A percentile compares a stretch with the other conserved stretches of the same genome.
phyloP scores from a whole-genome alignment of 768 basidiomycete genomes.

The Cystobasidium tubakii region DNA sequence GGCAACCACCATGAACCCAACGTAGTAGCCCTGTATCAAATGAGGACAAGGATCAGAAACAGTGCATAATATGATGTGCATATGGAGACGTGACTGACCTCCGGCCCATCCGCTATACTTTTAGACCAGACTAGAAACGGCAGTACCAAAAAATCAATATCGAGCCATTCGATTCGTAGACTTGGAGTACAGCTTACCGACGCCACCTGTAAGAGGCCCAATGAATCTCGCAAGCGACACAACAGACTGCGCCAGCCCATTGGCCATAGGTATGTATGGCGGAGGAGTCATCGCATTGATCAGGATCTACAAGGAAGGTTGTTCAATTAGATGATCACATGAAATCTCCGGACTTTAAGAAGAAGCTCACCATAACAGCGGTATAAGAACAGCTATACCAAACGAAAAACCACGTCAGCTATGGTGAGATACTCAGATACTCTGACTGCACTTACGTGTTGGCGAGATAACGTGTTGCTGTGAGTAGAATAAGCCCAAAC shows the following conservation, averaged over 20 bases:
- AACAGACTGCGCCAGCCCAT: constrained; percentile 91
- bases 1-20: constrained; percentile 17
- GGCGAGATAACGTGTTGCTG: constrained; percentile 36
- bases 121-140: constrained; percentile 28
- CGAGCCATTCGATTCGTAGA: neutral
- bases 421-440: neutral
- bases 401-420: neutral
- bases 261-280: constrained; percentile 77
- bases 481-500: constrained; percentile 58
- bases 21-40: constrained; percentile 27
- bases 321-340: no score
- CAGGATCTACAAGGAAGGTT: constrained; percentile 16
- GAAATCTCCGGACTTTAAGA: no score
- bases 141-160: neutral
- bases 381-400: constrained; percentile 75
- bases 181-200: constrained; percentile 62
- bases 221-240: constrained; percentile 87
- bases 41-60: neutral
- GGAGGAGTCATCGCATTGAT: constrained; percentile 74
- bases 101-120: constrained; percentile 30
- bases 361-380: constrained; percentile 56
- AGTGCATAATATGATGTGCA: neutral
- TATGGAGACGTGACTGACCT: neutral
- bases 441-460: constrained; percentile 33
- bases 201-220: constrained; percentile 49